Evolutionary conservation across 1,284 basidiomycete species (phyloP).

Genomic region (Erythrobasidium hasegawianum): DNA sequence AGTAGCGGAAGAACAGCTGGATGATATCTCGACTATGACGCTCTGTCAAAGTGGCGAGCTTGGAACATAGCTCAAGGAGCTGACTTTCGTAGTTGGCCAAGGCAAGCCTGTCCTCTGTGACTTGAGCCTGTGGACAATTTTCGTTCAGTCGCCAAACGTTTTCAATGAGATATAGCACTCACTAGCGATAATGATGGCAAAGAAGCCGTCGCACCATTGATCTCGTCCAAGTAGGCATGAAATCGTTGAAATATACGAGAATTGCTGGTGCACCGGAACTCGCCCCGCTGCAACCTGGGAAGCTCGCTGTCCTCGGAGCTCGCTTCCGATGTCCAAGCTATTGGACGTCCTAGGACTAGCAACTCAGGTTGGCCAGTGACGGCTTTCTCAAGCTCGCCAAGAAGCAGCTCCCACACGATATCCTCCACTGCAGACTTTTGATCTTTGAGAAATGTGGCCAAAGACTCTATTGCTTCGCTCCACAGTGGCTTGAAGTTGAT

Average conservation of each 20-base stretch:
- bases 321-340: too few relatives aligned
- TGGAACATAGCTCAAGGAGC: constrained; percentile 64
- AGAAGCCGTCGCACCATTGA: neutral
- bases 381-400: constrained; percentile 39
- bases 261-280: constrained; percentile 9
- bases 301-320: constrained; percentile 1
- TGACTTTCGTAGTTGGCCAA: constrained; percentile 71
- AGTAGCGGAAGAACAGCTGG: constrained; percentile 65
- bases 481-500: constrained; percentile 85
- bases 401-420: constrained; percentile 67
- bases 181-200: neutral
- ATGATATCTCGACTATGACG: constrained; percentile 77
- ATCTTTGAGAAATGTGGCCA: constrained; percentile 53
- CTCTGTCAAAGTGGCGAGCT: constrained; percentile 67
- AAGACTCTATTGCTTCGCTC: constrained; percentile 68
- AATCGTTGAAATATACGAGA: constrained; percentile 2
- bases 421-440: constrained; percentile 63
- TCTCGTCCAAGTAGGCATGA: neutral
- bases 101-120: constrained; percentile 66
- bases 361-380: neutral
- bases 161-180: neutral
- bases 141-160: neutral
- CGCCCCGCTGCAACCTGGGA: constrained; percentile 2
- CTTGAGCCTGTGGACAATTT: constrained; percentile 55
- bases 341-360: too few relatives aligned